These are phyloP conservation scores for Brachypodium distachyon DNA, from an alignment of 202 grass and related monocot species.

Conservation along the genomic window DNA sequence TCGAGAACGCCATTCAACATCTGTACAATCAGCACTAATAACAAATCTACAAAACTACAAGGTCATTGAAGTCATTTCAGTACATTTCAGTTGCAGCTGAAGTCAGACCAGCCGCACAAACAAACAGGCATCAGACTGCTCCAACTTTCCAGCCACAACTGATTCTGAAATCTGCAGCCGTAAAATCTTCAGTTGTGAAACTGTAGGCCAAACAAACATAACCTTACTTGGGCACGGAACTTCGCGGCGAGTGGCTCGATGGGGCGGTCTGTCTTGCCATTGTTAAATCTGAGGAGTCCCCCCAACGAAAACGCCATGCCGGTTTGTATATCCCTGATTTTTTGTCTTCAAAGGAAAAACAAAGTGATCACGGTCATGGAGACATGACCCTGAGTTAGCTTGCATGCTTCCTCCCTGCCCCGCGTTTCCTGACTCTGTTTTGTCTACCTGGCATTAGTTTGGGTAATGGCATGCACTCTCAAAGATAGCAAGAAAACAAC, in stretches of 20 bases:
- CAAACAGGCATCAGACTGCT: too few species aligned
- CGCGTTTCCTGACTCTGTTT: background rate
- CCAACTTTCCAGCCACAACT: too few species aligned
- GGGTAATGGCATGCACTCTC: background rate
- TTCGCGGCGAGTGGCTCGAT: background rate
- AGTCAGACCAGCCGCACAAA: too few species aligned
- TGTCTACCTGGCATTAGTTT: background rate
- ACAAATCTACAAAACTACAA: too few species aligned
- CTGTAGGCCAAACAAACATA: too few species aligned
- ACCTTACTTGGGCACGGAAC: conserved; percentile 10
- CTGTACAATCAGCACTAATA: too few species aligned
- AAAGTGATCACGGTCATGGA: background rate
- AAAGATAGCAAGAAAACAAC: background rate
- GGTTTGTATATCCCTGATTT: background rate
- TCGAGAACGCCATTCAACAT: too few species aligned
- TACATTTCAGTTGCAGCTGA: too few species aligned
- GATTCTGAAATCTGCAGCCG: too few species aligned
- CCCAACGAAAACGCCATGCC: background rate
- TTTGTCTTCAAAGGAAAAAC: background rate
- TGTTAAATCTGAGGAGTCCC: background rate
- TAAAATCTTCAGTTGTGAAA: too few species aligned
- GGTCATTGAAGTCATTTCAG: too few species aligned
- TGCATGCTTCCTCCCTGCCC: background rate
- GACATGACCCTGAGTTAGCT: background rate
- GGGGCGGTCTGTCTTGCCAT: background rate